Conservation (phyloP, 305 asterid species). For the Caryopteris hybrid region DNA sequence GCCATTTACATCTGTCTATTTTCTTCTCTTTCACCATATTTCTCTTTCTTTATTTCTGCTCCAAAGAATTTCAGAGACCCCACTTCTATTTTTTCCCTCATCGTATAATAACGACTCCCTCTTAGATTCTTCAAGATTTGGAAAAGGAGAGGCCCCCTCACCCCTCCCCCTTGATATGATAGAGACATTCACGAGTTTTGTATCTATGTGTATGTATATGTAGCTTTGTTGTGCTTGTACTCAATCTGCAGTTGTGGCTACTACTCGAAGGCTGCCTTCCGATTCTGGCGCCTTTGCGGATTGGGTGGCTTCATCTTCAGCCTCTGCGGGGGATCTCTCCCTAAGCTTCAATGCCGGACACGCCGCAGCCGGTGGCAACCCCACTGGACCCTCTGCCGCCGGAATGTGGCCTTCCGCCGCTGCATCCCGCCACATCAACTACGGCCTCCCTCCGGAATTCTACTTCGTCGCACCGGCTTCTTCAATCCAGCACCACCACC, state of each 20-base stretch:
- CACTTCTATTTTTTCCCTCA: conserved; percentile 29
- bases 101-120: conserved; percentile 6
- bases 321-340: conserved; percentile 72
- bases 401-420: conserved; percentile 55
- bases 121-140: conserved; percentile 25
- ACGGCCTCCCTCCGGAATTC: conserved; percentile 63
- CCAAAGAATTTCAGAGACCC: conserved; percentile 44
- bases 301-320: conserved; percentile 67
- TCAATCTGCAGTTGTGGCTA: conserved; percentile 58
- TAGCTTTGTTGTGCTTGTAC: not conserved
- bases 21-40: not conserved
- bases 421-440: conserved; percentile 47
- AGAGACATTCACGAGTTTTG: conserved; percentile 12
- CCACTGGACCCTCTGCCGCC: conserved; percentile 3
- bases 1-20: no score
- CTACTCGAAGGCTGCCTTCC: conserved; percentile 52
- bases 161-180: no score
- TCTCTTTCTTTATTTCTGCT: conserved; percentile 26
- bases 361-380: conserved; percentile 23
- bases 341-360: conserved; percentile 65
- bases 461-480: conserved; percentile 72
- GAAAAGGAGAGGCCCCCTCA: no score
- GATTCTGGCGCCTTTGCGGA: conserved; percentile 71
- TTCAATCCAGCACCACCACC: conserved; percentile 36
- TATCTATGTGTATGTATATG: not conserved